Percentiles rank a stretch among this genome's conserved stretches.
Conservation (phyloP, 83 land plant species). For the Picea engelmannii region DNA sequence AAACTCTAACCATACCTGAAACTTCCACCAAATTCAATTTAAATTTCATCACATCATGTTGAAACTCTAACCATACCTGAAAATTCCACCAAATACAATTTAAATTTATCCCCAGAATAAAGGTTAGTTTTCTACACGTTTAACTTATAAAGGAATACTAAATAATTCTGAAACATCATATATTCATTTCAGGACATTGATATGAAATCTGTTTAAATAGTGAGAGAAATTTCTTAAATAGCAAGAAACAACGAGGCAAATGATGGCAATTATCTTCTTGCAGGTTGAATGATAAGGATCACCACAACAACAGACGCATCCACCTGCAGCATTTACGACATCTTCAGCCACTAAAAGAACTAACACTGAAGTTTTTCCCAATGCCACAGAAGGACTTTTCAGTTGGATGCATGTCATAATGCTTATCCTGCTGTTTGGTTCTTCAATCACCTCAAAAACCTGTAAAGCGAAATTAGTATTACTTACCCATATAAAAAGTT, state of each 20-base stretch:
- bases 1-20: too few relatives aligned
- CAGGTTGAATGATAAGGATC: slow-evolving; percentile 27
- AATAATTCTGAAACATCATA: neutral
- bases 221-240: neutral
- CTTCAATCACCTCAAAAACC: slow-evolving; percentile 35
- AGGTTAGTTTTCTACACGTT: too few relatives aligned
- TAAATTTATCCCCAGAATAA: too few relatives aligned
- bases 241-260: slow-evolving; percentile 65
- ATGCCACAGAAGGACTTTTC: slow-evolving; percentile 50
- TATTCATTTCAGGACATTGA: neutral
- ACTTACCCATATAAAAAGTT: neutral
- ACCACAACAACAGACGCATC: slow-evolving; percentile 59
- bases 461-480: slow-evolving; percentile 16
- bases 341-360: slow-evolving; percentile 55
- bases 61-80: too few relatives aligned
- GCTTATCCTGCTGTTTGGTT: slow-evolving; percentile 22
- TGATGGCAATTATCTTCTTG: slow-evolving; percentile 45
- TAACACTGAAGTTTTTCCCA: slow-evolving; percentile 51
- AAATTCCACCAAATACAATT: too few relatives aligned
- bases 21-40: too few relatives aligned
- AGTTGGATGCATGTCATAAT: slow-evolving; percentile 33
- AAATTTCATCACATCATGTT: too few relatives aligned
- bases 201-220: neutral
- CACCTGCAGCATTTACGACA: slow-evolving; percentile 40
- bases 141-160: neutral